Conservation (phyloP, 306 rosid species). For the Vicia villosa region DNA sequence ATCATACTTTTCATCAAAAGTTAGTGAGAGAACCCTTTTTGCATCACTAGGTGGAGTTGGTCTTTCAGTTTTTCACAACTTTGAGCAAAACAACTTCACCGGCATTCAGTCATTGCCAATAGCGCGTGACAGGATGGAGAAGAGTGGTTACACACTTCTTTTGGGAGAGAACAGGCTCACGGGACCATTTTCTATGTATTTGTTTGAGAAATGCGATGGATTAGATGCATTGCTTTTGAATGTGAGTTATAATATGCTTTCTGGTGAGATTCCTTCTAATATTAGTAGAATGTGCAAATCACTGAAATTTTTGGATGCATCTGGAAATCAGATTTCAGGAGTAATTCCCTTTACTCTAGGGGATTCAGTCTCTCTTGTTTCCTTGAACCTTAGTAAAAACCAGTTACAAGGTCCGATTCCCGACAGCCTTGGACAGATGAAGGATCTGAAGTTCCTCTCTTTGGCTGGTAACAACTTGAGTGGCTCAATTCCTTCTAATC, state of each 20-base stretch:
- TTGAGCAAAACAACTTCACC: slow-evolving; percentile 62
- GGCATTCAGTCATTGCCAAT: slow-evolving; percentile 62
- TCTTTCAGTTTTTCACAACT: slow-evolving; percentile 62
- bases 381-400: slow-evolving; percentile 78
- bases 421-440: slow-evolving; percentile 56
- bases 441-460: slow-evolving; percentile 61
- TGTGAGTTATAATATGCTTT: slow-evolving; percentile 62
- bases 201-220: slow-evolving; percentile 67
- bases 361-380: slow-evolving; percentile 52
- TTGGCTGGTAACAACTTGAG: slow-evolving; percentile 67
- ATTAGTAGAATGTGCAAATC: slow-evolving; percentile 61
- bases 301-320: slow-evolving; percentile 67
- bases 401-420: slow-evolving; percentile 68
- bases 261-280: slow-evolving; percentile 59
- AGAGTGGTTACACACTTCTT: slow-evolving; percentile 51
- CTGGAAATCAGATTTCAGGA: slow-evolving; percentile 69
- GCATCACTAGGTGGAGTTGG: slow-evolving; percentile 38
- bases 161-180: slow-evolving; percentile 73
- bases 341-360: slow-evolving; percentile 56
- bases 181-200: slow-evolving; percentile 55
- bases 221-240: slow-evolving; percentile 63
- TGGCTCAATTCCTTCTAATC: slow-evolving; percentile 63
- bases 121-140: slow-evolving; percentile 53
- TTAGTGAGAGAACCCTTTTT: slow-evolving; percentile 39
- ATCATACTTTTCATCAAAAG: slow-evolving; percentile 54